Conservation (phyloP, 1,139 yeast genomes). For the Suhomyces bolitotheri region DNA sequence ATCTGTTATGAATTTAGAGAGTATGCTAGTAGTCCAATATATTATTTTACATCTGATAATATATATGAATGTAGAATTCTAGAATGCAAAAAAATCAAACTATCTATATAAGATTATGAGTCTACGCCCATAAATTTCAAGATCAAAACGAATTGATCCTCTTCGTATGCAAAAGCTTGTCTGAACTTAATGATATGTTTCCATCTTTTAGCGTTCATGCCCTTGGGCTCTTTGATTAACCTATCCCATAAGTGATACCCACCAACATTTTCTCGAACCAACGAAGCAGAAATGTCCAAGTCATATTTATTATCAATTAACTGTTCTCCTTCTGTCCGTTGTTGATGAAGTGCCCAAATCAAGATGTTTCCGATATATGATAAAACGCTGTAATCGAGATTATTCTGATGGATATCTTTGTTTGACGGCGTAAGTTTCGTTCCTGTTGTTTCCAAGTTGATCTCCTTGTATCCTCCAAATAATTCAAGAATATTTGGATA, state of each 20-base stretch:
- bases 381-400: constrained; percentile 42
- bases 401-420: constrained; percentile 36
- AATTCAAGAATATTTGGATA: constrained; percentile 33
- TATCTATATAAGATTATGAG: constrained; percentile 3
- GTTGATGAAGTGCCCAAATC: constrained; percentile 40
- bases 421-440: constrained; percentile 41
- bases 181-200: constrained; percentile 45
- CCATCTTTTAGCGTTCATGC: constrained; percentile 48
- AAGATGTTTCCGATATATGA: constrained; percentile 44
- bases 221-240: constrained; percentile 33
- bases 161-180: constrained; percentile 41
- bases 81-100: constrained; percentile 2
- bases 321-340: constrained; percentile 21
- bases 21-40: too few species aligned
- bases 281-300: constrained; percentile 19
- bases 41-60: too few species aligned
- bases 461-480: constrained; percentile 36
- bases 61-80: not conserved
- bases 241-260: constrained; percentile 50
- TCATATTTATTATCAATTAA: constrained; percentile 25
- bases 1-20: too few species aligned
- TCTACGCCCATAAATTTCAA: constrained; percentile 38
- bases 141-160: constrained; percentile 44
- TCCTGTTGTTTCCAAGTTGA: constrained; percentile 36
- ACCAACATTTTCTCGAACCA: constrained; percentile 34